Evolutionary conservation across 768 basidiomycete genomes (phyloP), one percentile per base, ranked within the genome.

Genomic region (Tephrocybe sp.): DNA sequence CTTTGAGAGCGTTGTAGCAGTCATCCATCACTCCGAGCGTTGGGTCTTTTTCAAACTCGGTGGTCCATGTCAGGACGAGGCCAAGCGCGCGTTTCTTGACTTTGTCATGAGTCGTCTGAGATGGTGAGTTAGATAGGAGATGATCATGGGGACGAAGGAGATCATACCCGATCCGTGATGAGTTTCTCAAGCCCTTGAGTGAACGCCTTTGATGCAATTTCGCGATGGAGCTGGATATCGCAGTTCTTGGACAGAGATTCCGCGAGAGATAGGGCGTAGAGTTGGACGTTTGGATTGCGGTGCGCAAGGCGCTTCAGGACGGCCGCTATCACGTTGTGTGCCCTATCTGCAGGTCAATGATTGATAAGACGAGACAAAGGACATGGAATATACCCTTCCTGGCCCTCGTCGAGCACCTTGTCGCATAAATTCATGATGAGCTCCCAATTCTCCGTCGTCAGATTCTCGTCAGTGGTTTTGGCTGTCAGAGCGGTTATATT

Each of bases 381-480:
- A n/a, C 13, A 18, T 5, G 36, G 8, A 9, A 68, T 82, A 54
- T 48, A 94, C 95, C 95, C 95, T 39, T 78, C 69, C 62, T 87
- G 83, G 2, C 91, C 88, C 55, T 99, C 96, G 11, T 94, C 93
- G 25, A 78, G 75, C 5, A 99, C 94, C 69, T 97, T 97, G 73
- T 99, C 97, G 59, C 94, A 97, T n/a, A 98, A 69, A 59, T 89
- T 92, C 41, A 98, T 64, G 54, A 95, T 92, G 51, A 93, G 75
- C 64, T 94, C 94, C 97, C 97, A 99, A 68, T 97, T 91, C 72
- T 97, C 96, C 47, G 79, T 77, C 0, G 95, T 95, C 51, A 95
- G 75, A 66, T 93, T 94, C 80, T 98, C 97, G 66, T 95, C 92
- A n/a, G 97, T 99, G 27, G 96, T 89, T 71, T 97, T 96, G 60